Base-by-base conservation (phyloP, 306 rosid species). In the Arachis hypogaea region DNA sequence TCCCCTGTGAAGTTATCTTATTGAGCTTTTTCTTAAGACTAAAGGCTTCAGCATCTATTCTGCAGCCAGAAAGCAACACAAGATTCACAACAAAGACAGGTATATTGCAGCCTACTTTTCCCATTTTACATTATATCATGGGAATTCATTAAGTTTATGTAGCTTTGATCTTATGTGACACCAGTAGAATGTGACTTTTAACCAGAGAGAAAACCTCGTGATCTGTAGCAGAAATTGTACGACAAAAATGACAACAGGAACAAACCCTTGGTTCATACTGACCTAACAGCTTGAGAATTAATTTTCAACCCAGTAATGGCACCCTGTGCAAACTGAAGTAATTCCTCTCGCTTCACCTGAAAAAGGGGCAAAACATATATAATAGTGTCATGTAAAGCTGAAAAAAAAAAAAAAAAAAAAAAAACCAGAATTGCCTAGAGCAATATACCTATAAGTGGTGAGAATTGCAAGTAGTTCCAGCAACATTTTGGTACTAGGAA, bases 301-400 rank as follows among this genome's bases (percentile, higher is more conserved):
- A 95, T 82, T 84, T 95, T 95, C 85, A 95, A 84, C 73, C 99
- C 99, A 22, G 97, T 73, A 68, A 95, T 88, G 69, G 99, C 99
- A 61, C 90, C 87, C 85, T 95, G 97, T 9, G 98, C 98, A 88
- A 95, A 95, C 85, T 95, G 99, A 82, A 95, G 96, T 81, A 95
- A 82, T 81, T 95, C 99, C 81, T 95, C 99, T 66, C 96, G 90
- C 78, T 95, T 95, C 79, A 92, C 99, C 99, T 95, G 85, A 73
- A 78, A 42, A 75, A 72, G 64, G 68, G 63, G 64, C 58, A 75
- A 49, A 55, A 57, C 47, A 60, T 6, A 43, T 65, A 36, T 52
- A 68, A 68, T 55, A 69, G 38, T 51, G 46, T 70, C 52, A 75
- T 11, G 49, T 54, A 29, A 59, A 3, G 49, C 33, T 30, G n/a